Evolutionary conservation across 495 filamentous ascomycete genomes (phyloP).

Genomic region (Xylaria grammica): DNA sequence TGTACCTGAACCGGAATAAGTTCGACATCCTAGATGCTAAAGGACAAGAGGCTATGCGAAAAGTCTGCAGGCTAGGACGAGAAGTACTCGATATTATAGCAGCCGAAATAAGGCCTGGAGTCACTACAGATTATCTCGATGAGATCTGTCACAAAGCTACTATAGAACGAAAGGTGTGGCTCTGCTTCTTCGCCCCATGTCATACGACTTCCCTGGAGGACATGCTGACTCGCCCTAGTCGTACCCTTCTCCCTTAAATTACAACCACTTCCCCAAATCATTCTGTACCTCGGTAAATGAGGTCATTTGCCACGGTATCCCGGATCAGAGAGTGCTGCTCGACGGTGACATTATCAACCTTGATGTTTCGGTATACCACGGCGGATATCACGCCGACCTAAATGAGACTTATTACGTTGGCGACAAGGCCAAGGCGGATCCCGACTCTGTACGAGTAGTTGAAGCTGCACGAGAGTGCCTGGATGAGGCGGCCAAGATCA

Average conservation of each 20-base stretch:
- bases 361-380: conserved; percentile 86
- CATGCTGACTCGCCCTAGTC: conserved; percentile 54
- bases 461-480: conserved; percentile 82
- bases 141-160: conserved; percentile 96
- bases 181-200: neutral
- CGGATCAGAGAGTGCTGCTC: conserved; percentile 75
- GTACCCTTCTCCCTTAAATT: conserved; percentile 96
- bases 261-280: conserved; percentile 96
- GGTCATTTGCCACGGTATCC: conserved; percentile 94
- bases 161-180: conserved; percentile 83
- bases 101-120: conserved; percentile 76
- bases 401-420: conserved; percentile 95
- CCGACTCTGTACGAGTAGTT: conserved; percentile 82
- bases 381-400: conserved; percentile 84
- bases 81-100: conserved; percentile 95
- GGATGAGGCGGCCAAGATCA: conserved; percentile 80
- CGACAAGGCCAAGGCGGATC: conserved; percentile 71
- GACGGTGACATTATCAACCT: conserved; percentile 92
- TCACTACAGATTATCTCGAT: conserved; percentile 96
- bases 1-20: conserved; percentile 74
- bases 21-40: conserved; percentile 80
- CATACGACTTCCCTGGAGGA: conserved; percentile 18
- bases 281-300: conserved; percentile 96
- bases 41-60: conserved; percentile 85
- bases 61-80: conserved; percentile 84